These are phyloP conservation scores for Gorgonomyces haynaldii DNA, from an alignment of 192 early-diverging fungal species.

Conservation along the genomic window DNA sequence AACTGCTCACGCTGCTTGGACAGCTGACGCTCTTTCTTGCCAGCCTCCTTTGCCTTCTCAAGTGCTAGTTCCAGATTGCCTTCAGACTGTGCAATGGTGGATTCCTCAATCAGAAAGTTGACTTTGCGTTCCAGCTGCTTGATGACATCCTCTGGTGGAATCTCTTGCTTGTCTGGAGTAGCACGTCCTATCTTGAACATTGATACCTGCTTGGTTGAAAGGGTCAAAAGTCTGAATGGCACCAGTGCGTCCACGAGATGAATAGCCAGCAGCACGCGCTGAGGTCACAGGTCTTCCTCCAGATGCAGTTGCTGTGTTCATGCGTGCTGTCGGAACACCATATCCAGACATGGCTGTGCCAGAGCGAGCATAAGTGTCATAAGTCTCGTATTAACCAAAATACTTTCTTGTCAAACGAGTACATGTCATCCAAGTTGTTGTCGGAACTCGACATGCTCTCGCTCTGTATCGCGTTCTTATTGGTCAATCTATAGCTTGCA, in stretches of 20 bases:
- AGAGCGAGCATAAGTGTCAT: conserved; percentile 11
- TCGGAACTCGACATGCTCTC: neutral
- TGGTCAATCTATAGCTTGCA: neutral
- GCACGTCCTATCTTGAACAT: neutral
- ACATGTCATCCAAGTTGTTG: conserved; percentile 28
- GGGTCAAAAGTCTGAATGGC: conserved; percentile 36
- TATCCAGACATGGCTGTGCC: conserved; percentile 2
- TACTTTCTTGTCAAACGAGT: conserved; percentile 45
- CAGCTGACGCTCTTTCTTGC: conserved; percentile 38
- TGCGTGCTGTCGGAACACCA: neutral
- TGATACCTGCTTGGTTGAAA: conserved; percentile 41
- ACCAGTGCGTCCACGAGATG: conserved; percentile 32
- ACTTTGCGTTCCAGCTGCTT: conserved; percentile 39
- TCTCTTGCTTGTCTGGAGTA: conserved; percentile 24
- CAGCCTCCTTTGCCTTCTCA: conserved; percentile 52
- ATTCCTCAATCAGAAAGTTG: conserved; percentile 35
- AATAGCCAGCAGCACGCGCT: conserved; percentile 45
- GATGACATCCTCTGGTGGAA: conserved; percentile 43
- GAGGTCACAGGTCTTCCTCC: conserved; percentile 44
- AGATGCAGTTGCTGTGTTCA: neutral
- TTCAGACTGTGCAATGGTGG: conserved; percentile 24
- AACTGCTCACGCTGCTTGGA: conserved; percentile 42
- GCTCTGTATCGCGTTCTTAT: neutral
- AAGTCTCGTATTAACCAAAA: conserved; percentile 3
- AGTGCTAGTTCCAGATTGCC: conserved; percentile 34